phyloP scores from a whole-genome alignment of 495 filamentous ascomycete species.

The Penicillium maclennaniae region DNA sequence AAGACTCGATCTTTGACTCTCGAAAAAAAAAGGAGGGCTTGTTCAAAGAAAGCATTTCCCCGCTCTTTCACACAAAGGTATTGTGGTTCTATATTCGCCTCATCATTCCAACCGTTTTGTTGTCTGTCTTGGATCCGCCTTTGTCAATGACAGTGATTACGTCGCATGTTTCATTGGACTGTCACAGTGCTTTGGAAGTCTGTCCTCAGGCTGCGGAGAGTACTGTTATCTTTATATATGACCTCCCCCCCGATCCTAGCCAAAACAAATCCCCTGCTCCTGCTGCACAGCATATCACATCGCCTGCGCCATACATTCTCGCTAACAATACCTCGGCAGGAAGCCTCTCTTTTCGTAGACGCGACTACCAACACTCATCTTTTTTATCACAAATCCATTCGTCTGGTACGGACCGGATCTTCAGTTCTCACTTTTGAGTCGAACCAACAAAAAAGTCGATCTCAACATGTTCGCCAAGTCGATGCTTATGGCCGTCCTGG shows the following conservation, averaged over 20 bases:
- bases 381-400: constrained; percentile 27
- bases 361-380: constrained; percentile 22
- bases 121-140: neutral
- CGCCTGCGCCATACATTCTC: neutral
- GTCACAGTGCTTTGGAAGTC: constrained; percentile 2
- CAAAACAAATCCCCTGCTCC: neutral
- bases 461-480: constrained; percentile 42
- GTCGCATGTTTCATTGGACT: neutral
- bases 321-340: constrained; percentile 8
- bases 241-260: neutral
- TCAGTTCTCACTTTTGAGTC: constrained; percentile 15
- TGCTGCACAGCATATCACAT: neutral
- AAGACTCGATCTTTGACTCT: neutral
- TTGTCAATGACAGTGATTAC: neutral
- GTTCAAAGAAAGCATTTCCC: constrained; percentile 1
- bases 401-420: constrained; percentile 43
- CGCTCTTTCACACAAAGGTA: constrained; percentile 21
- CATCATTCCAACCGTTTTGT: neutral
- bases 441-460: constrained; percentile 19
- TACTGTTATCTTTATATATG: neutral
- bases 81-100: constrained; percentile 12
- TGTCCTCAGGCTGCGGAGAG: neutral
- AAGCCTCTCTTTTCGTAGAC: constrained; percentile 11
- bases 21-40: constrained; percentile 7
- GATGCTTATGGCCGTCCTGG: constrained; percentile 42